These are phyloP conservation scores for Rubia yunnanensis DNA, from an alignment of 257 asterid species.

Conservation along the genomic window DNA sequence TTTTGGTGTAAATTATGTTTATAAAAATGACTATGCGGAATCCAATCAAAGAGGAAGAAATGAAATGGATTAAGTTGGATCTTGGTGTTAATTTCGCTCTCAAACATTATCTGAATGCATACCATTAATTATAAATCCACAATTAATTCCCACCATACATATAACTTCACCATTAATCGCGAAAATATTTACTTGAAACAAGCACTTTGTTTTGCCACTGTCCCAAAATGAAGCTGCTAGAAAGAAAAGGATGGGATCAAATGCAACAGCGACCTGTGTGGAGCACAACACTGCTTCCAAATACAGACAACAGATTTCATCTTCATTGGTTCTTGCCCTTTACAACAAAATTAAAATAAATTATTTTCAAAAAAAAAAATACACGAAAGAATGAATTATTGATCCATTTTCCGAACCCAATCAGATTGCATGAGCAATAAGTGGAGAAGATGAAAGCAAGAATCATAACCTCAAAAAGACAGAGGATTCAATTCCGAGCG, in stretches of 20 bases:
- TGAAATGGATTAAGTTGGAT: background rate
- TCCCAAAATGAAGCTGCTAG: background rate
- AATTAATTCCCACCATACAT: background rate
- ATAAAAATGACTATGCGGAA: too few species aligned
- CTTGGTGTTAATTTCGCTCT: background rate
- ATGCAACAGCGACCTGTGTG: constrained; percentile 6
- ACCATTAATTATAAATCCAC: background rate
- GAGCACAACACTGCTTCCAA: constrained; percentile 2
- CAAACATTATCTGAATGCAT: background rate
- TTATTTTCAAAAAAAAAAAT: too few species aligned
- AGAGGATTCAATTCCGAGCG: constrained; percentile 13
- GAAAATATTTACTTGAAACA: background rate
- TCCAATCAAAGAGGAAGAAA: too few species aligned
- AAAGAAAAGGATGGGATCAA: background rate
- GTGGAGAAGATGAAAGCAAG: constrained; percentile 26
- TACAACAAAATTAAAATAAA: too few species aligned
- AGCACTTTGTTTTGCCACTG: background rate
- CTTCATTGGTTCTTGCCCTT: background rate
- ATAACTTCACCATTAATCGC: background rate
- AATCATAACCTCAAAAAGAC: constrained; percentile 18
- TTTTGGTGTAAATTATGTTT: too few species aligned
- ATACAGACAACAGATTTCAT: background rate
- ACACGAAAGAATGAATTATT: background rate
- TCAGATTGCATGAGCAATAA: background rate
- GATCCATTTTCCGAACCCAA: background rate